Evolutionary conservation across 495 filamentous ascomycete species (phyloP).

Genomic region (Trichoderma orchidacearum): DNA sequence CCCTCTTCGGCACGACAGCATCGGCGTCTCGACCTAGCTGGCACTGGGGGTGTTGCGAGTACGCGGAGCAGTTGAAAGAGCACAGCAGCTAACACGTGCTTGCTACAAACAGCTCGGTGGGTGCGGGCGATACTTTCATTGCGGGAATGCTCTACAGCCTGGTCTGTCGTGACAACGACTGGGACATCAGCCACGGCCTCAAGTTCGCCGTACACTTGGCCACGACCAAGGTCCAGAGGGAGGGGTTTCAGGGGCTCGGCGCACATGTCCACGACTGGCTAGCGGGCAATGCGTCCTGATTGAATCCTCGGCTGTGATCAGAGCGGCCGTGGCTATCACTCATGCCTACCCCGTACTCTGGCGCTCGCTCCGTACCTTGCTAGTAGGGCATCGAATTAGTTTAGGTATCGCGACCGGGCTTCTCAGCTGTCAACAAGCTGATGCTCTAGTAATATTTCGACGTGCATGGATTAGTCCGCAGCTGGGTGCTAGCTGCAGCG

Average conservation of each 20-base stretch:
- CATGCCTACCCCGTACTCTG: too few relatives aligned
- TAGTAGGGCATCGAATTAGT: too few relatives aligned
- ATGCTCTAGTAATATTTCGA: too few relatives aligned
- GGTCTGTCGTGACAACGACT: conserved; percentile 22
- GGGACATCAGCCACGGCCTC: conserved; percentile 25
- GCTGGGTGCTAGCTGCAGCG: too few relatives aligned
- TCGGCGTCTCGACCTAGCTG: not conserved
- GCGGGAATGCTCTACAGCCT: conserved; percentile 55
- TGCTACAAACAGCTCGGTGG: conserved; percentile 39
- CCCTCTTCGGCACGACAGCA: not conserved
- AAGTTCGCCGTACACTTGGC: conserved; percentile 52
- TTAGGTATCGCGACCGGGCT: too few relatives aligned
- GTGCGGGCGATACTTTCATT: conserved; percentile 65
- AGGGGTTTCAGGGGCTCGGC: conserved; percentile 47
- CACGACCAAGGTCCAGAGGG: conserved; percentile 50
- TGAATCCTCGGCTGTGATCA: not conserved
- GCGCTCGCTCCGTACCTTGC: not conserved
- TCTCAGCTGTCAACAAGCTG: too few relatives aligned
- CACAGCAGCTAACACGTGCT: not conserved
- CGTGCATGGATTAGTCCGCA: too few relatives aligned
- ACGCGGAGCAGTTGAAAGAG: not conserved
- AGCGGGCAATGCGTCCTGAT: not conserved
- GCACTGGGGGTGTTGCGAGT: not conserved
- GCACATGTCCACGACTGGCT: not conserved
- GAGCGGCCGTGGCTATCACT: too few relatives aligned